Percentiles rank a stretch among this genome's conserved stretches.
Conservation (phyloP, 2,329 filamentous ascomycete genomes). For the Aaosphaeria arxii region DNA sequence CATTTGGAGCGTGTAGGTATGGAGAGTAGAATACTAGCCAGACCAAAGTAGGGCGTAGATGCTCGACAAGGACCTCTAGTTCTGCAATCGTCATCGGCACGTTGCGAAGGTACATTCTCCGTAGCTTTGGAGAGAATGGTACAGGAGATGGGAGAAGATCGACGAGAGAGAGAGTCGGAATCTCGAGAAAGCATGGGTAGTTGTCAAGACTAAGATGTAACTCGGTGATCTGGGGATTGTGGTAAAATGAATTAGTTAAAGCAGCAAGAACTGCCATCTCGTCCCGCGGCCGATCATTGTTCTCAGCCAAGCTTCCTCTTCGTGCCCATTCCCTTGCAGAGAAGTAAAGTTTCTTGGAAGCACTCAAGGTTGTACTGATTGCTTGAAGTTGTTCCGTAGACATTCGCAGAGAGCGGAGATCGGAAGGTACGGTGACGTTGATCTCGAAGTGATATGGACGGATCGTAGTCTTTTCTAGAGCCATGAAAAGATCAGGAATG, state of each 20-base stretch:
- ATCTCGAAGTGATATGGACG: conserved; percentile 2
- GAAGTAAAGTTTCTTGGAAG: neutral
- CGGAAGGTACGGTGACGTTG: neutral
- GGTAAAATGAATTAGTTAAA: neutral
- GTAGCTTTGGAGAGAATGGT: neutral
- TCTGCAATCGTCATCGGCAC: neutral
- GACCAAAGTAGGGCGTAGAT: neutral
- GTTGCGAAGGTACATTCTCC: conserved; percentile 3
- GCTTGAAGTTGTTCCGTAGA: neutral
- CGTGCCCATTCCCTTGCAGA: neutral
- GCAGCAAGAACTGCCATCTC: neutral
- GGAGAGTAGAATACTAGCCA: neutral
- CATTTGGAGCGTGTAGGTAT: neutral
- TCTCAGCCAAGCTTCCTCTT: neutral
- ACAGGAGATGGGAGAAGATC: neutral
- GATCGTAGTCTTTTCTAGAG: neutral
- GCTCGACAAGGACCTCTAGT: neutral
- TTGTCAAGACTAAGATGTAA: conserved; percentile 1
- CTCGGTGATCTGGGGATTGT: neutral
- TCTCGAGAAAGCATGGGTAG: neutral
- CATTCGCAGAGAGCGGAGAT: conserved; percentile 1
- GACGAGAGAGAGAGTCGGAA: neutral
- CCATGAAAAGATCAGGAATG: conserved; percentile 1
- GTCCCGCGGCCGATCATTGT: conserved; percentile 1
- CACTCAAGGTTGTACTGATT: neutral